Evolutionary conservation across 2,329 filamentous ascomycete species (phyloP).

Genomic region (Cadophora gregata): DNA sequence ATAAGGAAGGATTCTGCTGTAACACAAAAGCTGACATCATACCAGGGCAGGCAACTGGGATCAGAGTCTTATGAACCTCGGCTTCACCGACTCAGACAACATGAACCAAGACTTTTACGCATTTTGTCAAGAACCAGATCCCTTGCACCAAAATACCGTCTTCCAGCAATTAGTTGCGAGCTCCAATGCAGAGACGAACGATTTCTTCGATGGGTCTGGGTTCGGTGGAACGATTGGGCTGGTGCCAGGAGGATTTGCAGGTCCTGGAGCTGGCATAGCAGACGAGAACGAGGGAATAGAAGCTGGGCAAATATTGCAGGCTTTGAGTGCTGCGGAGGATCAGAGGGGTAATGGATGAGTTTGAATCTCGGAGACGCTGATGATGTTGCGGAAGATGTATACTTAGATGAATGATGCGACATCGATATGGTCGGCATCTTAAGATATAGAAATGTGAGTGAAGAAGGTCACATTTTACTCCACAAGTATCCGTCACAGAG

Average conservation of each 20-base stretch:
- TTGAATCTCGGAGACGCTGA: background rate
- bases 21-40: constrained; percentile 26
- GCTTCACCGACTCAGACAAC: constrained; percentile 45
- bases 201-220: constrained; percentile 32
- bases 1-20: no score
- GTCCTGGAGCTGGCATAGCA: constrained; percentile 17
- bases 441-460: background rate
- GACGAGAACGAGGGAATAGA: constrained; percentile 43
- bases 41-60: constrained; percentile 43
- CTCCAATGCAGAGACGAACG: constrained; percentile 37
- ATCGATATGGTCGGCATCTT: background rate
- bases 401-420: background rate
- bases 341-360: constrained; percentile 26
- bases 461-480: background rate
- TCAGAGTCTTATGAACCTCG: constrained; percentile 44
- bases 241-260: constrained; percentile 8
- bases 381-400: background rate
- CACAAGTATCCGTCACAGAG: no score
- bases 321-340: constrained; percentile 40
- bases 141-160: constrained; percentile 40
- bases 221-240: constrained; percentile 30
- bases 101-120: constrained; percentile 45
- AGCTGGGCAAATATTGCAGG: constrained; percentile 43
- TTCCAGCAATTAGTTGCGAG: constrained; percentile 43
- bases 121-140: constrained; percentile 44